Base-by-base conservation (phyloP, 331 rosid species). In the Malus hybrid region DNA sequence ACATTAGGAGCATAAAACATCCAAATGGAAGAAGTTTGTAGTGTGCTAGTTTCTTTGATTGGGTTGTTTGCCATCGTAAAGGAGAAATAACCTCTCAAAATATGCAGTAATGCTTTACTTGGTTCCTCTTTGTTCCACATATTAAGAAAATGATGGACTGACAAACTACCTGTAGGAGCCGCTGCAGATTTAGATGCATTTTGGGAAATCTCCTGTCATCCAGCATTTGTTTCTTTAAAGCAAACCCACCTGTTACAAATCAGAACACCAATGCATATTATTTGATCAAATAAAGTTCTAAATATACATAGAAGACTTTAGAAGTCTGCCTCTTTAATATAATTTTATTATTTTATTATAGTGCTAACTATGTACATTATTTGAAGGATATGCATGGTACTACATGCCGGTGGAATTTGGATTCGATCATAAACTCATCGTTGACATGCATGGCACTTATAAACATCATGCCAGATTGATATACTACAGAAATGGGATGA, bases 161-260 rank as follows among this genome's bases (percentile, higher is more conserved):
- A 73, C 65, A 72, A 67, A 72, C 50, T 80, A 94, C 97, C 97
- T 94, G 99, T 74, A 94, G 80, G 71, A 94, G 96, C 36, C 99
- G 93, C 91, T 92, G 97, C 87, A 94, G 85, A 78, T 94, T 82
- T 78, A 92, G 88, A 86, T 94, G 93, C 85, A 94, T 85, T 79
- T 94, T 94, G 60, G 99, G 97, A 79, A 94, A 94, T 90, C 93
- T 88, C 87, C 99, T 86, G 61, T 94, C 99, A 83, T 94, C 99
- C 34, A 94, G 85, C 99, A 94, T 92, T 88, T 92, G 91, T 82
- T 94, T 94, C 87, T 92, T 92, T 84, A 90, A 80, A 73, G 87
- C 87, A 82, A 86, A 86, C 75, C 97, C 96, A 79, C 97, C 97
- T 92, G 78, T 72, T 24, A 60, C 46, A 82, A 77, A 50, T 15